Base-by-base conservation (phyloP, 2,329 filamentous ascomycete genomes). In the Purpureocillium takamizusanense region DNA sequence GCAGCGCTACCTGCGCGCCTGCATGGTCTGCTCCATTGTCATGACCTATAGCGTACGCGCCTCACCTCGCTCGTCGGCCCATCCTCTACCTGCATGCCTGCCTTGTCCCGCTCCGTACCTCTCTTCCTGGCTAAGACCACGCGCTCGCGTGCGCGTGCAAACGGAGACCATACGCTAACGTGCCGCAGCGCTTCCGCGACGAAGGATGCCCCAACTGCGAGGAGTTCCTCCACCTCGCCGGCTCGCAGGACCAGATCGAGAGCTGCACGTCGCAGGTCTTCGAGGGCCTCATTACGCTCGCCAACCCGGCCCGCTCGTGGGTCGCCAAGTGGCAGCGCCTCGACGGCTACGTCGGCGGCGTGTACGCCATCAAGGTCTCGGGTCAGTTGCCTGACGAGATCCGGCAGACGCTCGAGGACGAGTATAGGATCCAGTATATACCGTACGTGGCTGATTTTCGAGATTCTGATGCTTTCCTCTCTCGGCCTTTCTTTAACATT, bases 1-100 rank as follows among this genome's bases (percentile, higher is more conserved):
- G 64, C 80, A 83, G 67, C 86, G 89, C 64, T 81, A 86, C 60
- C 76, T 94, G 50, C 89, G 92, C 64, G 92, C 92, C 55, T 98
- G 92, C 72, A 95, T 98, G 88, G 87, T 97, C 51, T 98, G 92
- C 77, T 90, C 87, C 39, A 84, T 97, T 57, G 86, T 97, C 48
- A 87, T 90, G 71, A 82, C 85, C 44, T 79, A 82, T 55, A 73
- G 72, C 49, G 84, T 88, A 68, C 50, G 74, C n/a, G n/a, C n/a
- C n/a, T n/a, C n/a, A n/a, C n/a, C n/a, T n/a, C n/a, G n/a, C n/a
- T 59, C 35, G 37, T 17, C 16, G 32, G 16, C 21, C 11, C 16
- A 11, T 35, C 7, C 21, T n/a, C 11, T n/a, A 7, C 16, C 33
- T n/a, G 29, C 8, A 10, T 35, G 12, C 16, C 15, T 12, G 13